These are phyloP conservation scores for Metschnikowia anglica DNA, from an alignment of 805 yeast species.

Conservation along the genomic window DNA sequence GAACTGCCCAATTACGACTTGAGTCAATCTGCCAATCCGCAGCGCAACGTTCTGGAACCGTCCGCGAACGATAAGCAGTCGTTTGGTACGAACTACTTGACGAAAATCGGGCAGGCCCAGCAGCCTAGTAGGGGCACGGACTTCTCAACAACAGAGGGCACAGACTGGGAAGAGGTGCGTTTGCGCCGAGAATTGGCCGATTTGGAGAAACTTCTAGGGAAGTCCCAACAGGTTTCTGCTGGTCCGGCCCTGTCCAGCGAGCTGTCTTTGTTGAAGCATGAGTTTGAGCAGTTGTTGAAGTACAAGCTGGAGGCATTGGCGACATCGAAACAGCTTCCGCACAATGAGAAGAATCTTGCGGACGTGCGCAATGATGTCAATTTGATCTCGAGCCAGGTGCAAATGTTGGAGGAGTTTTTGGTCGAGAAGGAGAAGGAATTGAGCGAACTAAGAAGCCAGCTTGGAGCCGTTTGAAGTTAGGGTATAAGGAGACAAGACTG, in stretches of 20 bases:
- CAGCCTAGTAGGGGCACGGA: constrained; percentile 56
- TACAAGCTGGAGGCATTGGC: constrained; percentile 66
- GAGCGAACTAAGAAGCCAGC: constrained; percentile 19
- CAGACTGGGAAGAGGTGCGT: constrained; percentile 92
- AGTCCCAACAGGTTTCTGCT: constrained; percentile 38
- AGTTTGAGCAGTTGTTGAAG: constrained; percentile 76
- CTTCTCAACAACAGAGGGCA: constrained; percentile 67
- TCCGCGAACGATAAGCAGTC: constrained; percentile 27
- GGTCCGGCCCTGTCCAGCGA: constrained; percentile 14
- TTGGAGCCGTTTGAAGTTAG: constrained; percentile 4
- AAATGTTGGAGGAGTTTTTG: constrained; percentile 67
- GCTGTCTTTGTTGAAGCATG: constrained; percentile 46
- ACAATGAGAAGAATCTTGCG: constrained; percentile 37
- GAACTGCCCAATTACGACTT: constrained; percentile 74
- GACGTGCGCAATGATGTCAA: constrained; percentile 63
- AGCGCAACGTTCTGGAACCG: constrained; percentile 17
- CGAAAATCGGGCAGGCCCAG: constrained; percentile 53
- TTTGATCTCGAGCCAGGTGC: constrained; percentile 74
- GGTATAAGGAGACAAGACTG: not conserved
- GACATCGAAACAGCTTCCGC: constrained; percentile 11
- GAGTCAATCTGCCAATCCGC: constrained; percentile 20
- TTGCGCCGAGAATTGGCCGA: constrained; percentile 75
- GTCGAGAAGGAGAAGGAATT: constrained; percentile 61
- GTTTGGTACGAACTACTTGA: constrained; percentile 56
- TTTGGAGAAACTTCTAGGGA: constrained; percentile 62